phyloP scores from a whole-genome alignment of 192 early-diverging fungal genomes.

The Coemansia sp. region DNA sequence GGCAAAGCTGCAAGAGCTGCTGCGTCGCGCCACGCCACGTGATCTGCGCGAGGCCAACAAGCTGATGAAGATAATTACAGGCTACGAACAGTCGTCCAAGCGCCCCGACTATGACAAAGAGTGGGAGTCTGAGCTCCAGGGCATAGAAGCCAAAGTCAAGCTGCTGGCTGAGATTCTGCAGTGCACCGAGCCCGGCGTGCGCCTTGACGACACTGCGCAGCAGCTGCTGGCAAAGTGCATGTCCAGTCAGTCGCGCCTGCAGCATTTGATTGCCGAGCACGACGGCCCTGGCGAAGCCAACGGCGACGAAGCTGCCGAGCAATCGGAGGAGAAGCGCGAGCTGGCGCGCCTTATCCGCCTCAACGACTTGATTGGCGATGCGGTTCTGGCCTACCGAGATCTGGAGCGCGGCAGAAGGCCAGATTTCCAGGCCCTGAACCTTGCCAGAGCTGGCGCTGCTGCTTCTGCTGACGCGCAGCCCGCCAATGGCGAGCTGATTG shows the following conservation, averaged over 20 bases:
- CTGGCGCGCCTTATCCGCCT: slow-evolving; percentile 35
- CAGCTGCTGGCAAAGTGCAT: slow-evolving; percentile 38
- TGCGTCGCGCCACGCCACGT: slow-evolving; percentile 87
- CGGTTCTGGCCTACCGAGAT: slow-evolving; percentile 23
- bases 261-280: slow-evolving; percentile 39
- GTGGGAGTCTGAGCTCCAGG: slow-evolving; percentile 74
- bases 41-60: slow-evolving; percentile 95
- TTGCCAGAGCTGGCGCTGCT: not conserved
- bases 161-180: slow-evolving; percentile 80
- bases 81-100: slow-evolving; percentile 73
- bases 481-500: slow-evolving; percentile 19
- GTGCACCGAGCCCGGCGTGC: slow-evolving; percentile 58
- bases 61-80: slow-evolving; percentile 96
- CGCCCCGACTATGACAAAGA: slow-evolving; percentile 74
- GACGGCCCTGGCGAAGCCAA: slow-evolving; percentile 1
- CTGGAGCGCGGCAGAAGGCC: slow-evolving; percentile 32
- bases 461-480: not conserved
- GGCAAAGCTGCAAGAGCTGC: slow-evolving; percentile 91
- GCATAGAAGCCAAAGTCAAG: slow-evolving; percentile 69
- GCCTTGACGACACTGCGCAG: slow-evolving; percentile 32
- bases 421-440: slow-evolving; percentile 4
- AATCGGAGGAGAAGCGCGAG: slow-evolving; percentile 18
- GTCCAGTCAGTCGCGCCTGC: slow-evolving; percentile 32
- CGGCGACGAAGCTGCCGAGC: not conserved
- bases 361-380: slow-evolving; percentile 41